Conservation (phyloP, 345 rosid species). For the Odontarrhena argentea region DNA sequence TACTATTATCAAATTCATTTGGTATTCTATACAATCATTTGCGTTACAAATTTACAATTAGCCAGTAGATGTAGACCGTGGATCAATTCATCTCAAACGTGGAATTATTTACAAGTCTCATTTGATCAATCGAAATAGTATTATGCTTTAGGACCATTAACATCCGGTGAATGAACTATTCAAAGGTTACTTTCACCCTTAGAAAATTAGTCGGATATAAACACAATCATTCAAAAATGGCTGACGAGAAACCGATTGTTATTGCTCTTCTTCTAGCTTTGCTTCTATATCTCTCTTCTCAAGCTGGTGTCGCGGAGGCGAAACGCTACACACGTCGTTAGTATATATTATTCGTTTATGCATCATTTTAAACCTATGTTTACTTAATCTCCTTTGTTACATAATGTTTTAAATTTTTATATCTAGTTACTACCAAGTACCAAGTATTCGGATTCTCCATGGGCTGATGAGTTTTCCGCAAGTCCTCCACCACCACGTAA, state of each 20-base stretch:
- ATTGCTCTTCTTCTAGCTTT: conserved; percentile 11
- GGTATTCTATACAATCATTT: too few relatives aligned
- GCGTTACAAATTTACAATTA: too few relatives aligned
- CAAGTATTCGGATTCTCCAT: neutral
- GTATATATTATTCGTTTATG: neutral
- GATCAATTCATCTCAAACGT: too few relatives aligned
- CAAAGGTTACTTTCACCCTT: neutral
- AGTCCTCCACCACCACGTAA: conserved; percentile 13
- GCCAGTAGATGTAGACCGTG: too few relatives aligned
- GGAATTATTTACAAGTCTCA: too few relatives aligned
- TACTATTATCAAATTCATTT: too few relatives aligned
- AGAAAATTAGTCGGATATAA: too few relatives aligned
- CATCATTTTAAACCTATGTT: neutral
- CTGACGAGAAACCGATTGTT: conserved; percentile 9
- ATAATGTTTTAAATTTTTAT: too few relatives aligned
- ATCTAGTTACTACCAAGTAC: neutral
- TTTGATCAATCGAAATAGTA: too few relatives aligned
- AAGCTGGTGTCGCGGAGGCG: conserved; percentile 9
- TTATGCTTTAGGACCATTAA: too few relatives aligned
- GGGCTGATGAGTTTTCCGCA: neutral
- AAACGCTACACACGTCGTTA: conserved; percentile 8
- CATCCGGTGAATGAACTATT: too few relatives aligned
- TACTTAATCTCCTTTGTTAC: too few relatives aligned
- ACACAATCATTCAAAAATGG: conserved; percentile 12
- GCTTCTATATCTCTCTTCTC: neutral